phyloP scores from a whole-genome alignment of 148 eudicot species.

The Rhododendron mucronatum region DNA sequence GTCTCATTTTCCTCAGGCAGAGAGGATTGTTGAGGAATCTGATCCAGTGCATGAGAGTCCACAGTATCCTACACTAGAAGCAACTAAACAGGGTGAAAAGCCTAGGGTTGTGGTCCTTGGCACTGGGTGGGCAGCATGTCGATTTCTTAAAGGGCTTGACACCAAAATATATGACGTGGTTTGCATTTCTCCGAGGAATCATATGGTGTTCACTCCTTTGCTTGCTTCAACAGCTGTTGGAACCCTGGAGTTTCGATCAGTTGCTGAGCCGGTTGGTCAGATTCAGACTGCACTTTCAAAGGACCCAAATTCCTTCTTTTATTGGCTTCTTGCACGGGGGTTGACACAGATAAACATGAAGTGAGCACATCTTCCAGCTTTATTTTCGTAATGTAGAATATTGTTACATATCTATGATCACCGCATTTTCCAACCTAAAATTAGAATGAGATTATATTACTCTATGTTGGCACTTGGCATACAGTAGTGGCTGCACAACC shows the following conservation, averaged over 20 bases:
- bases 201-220: slow-evolving; percentile 95
- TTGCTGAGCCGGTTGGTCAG: slow-evolving; percentile 70
- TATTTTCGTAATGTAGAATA: not conserved
- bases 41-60: slow-evolving; percentile 33
- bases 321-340: slow-evolving; percentile 63
- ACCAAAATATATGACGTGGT: slow-evolving; percentile 74
- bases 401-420: not conserved
- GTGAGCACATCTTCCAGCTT: slow-evolving; percentile 32
- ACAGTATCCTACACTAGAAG: slow-evolving; percentile 50
- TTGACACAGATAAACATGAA: slow-evolving; percentile 67
- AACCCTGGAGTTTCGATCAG: slow-evolving; percentile 83
- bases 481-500: not conserved
- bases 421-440: not conserved
- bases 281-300: slow-evolving; percentile 69
- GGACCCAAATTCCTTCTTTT: slow-evolving; percentile 76
- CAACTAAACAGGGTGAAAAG: slow-evolving; percentile 77
- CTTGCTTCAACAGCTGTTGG: slow-evolving; percentile 97
- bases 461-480: not conserved
- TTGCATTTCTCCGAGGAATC: slow-evolving; percentile 85
- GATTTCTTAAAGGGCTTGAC: slow-evolving; percentile 78
- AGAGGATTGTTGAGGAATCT: slow-evolving; percentile 30
- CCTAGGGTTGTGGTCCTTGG: slow-evolving; percentile 89
- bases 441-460: not conserved
- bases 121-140: slow-evolving; percentile 87
- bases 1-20: slow-evolving; percentile 30